Conservation (phyloP, 306 rosid species). For the Rosa persica region DNA sequence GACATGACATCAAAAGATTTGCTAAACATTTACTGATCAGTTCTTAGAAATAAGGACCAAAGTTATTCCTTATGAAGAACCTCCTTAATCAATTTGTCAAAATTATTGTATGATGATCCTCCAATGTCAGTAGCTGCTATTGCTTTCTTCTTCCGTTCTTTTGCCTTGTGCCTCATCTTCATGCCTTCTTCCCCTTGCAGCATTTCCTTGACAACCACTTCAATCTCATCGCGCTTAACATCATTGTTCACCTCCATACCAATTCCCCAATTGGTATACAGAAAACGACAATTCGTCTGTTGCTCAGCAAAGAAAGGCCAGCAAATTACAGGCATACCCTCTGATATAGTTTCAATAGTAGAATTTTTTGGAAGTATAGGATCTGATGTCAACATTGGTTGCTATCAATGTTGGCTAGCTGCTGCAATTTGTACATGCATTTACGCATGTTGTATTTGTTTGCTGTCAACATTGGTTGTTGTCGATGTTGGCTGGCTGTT, state of each 20-base stretch:
- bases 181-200: constrained; percentile 33
- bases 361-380: no score
- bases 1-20: no score
- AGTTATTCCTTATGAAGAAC: no score
- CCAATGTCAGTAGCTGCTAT: constrained; percentile 28
- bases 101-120: constrained; percentile 39
- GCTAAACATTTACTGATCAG: no score
- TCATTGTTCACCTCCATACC: constrained; percentile 41
- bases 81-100: constrained; percentile 33
- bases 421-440: no score
- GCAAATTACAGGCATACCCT: constrained; percentile 42
- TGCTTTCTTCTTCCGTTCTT: constrained; percentile 44
- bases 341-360: constrained; percentile 31
- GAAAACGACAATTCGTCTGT: constrained; percentile 44
- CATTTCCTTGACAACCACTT: constrained; percentile 39
- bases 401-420: no score
- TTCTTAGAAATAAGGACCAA: no score
- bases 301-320: constrained; percentile 62
- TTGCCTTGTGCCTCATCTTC: constrained; percentile 24
- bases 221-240: constrained; percentile 37
- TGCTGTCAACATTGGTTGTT: no score
- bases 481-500: no score
- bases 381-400: no score
- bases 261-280: constrained; percentile 37
- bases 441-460: no score